Evolutionary conservation across 371 early-diverging fungal genomes (phyloP), one percentile per base, ranked within the genome.

Genomic region (Mucor velutinosus): DNA sequence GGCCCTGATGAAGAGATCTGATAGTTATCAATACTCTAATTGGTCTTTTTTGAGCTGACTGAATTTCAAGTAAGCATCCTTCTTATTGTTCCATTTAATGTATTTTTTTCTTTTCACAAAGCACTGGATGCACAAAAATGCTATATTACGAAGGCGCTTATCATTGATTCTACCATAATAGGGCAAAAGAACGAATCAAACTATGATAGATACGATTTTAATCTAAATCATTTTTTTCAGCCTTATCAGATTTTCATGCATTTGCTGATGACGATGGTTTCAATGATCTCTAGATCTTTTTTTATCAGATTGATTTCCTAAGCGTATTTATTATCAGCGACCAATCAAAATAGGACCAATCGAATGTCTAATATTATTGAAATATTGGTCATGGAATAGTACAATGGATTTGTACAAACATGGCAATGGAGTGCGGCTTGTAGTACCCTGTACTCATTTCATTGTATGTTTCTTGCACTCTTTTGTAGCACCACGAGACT

Each of bases 241-340:
- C 32, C 32, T 56, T 56, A 56, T 56, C 56, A 56, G 56, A 56
- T 56, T 37, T 37, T 35, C 12, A 17, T 35, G 37, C 58, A 60
- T 41, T 19, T 41, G 21, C 23, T 25, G 8, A 51, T 51, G 51
- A 23, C 23, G 11, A 11, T 10, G 11, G 49, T 49, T 49, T 49
- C 49, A 49, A 11, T 23, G 25, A 37, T 47, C 17, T 17, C n/a
- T 30, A 30, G 56, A 37, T 60, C 11, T 14, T 29, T 27, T 60
- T 43, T 60, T 60, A 60, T 60, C 60, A 60, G 60, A 60, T 60
- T 43, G 21, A 27, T 60, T 60, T 58, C 32, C 17, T 17, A 3
- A 14, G n/a, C 1, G 23, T 3, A 55, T 57, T 21, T 3, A 58
- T 14, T 10, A 6, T 21, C 21, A 14, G 27, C 27, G 25, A 12